Percentiles rank a stretch among this genome's conserved stretches.
Conservation (phyloP, 2,329 filamentous ascomycete genomes). For the Rugonectria rugulosa region DNA sequence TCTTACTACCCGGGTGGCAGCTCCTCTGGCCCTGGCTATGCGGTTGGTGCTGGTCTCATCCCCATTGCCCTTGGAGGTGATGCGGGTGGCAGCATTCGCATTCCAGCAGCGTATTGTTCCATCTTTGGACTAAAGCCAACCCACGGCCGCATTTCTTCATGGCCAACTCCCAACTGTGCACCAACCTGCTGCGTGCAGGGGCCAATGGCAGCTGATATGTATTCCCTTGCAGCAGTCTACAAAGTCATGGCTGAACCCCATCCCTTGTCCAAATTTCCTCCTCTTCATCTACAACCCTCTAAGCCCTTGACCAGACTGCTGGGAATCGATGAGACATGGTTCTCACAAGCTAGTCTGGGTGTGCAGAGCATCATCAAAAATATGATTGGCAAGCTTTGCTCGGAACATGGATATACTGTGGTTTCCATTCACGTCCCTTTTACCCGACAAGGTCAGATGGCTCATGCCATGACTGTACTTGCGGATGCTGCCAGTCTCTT, state of each 20-base stretch:
- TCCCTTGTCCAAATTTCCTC: constrained; percentile 62
- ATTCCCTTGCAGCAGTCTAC: constrained; percentile 71
- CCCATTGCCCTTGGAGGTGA: constrained; percentile 78
- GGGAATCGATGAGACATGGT: constrained; percentile 71
- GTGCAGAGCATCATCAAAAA: constrained; percentile 52
- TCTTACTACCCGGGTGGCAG: constrained; percentile 80
- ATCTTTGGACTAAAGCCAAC: constrained; percentile 78
- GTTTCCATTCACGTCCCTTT: constrained; percentile 66
- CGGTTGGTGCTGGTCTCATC: constrained; percentile 71
- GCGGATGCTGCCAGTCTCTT: constrained; percentile 62
- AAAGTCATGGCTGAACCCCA: constrained; percentile 70
- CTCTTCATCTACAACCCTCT: constrained; percentile 37
- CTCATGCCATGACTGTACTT: constrained; percentile 78
- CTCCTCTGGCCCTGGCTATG: constrained; percentile 76
- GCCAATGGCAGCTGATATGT: constrained; percentile 71
- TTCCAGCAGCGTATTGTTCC: constrained; percentile 76
- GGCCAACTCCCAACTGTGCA: constrained; percentile 65
- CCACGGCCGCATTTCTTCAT: constrained; percentile 70
- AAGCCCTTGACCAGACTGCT: constrained; percentile 55
- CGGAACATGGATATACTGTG: constrained; percentile 58
- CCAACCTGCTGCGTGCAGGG: constrained; percentile 72
- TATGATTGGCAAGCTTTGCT: constrained; percentile 61
- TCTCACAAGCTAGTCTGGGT: constrained; percentile 53
- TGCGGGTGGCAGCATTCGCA: constrained; percentile 76
- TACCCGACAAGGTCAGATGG: constrained; percentile 69